Percentiles rank a stretch among this genome's conserved stretches.
Evolutionary conservation across 2,329 filamentous ascomycete species (phyloP).

Genomic region (Metarhizium humberi): DNA sequence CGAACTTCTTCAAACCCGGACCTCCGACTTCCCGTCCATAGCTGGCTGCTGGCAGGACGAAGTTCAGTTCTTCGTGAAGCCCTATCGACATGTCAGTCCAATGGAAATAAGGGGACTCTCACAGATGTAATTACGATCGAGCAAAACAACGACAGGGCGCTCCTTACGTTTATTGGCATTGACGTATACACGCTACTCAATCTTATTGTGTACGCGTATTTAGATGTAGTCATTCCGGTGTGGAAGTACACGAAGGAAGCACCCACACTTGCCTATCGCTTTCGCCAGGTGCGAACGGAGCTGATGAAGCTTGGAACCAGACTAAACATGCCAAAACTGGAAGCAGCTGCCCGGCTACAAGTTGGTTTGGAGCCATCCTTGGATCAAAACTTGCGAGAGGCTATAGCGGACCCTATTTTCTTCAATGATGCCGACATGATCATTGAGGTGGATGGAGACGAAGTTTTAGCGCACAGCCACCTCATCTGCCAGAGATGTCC

Average conservation of each 20-base stretch:
- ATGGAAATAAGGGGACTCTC: conserved; percentile 8
- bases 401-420: conserved; percentile 59
- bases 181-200: conserved; percentile 77
- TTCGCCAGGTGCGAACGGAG: conserved; percentile 71
- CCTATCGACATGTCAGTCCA: conserved; percentile 45
- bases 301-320: conserved; percentile 76
- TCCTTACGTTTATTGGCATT: conserved; percentile 57
- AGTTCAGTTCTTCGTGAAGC: conserved; percentile 59
- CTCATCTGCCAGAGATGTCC: conserved; percentile 77
- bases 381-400: conserved; percentile 59
- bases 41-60: conserved; percentile 68
- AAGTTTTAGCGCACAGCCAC: conserved; percentile 64
- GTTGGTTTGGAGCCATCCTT: conserved; percentile 53
- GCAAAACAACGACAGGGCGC: conserved; percentile 35
- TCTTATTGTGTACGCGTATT: conserved; percentile 70
- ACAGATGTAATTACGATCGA: conserved; percentile 22
- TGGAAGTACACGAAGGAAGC: conserved; percentile 72
- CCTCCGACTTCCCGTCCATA: conserved; percentile 68
- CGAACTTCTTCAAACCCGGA: conserved; percentile 55
- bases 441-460: conserved; percentile 68
- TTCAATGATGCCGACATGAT: conserved; percentile 74
- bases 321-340: conserved; percentile 62
- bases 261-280: conserved; percentile 58
- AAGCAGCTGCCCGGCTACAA: conserved; percentile 71
- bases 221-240: conserved; percentile 69